These are phyloP conservation scores for Musa acuminata DNA, from an alignment of 176 grass and related monocot species.

Conservation along the genomic window DNA sequence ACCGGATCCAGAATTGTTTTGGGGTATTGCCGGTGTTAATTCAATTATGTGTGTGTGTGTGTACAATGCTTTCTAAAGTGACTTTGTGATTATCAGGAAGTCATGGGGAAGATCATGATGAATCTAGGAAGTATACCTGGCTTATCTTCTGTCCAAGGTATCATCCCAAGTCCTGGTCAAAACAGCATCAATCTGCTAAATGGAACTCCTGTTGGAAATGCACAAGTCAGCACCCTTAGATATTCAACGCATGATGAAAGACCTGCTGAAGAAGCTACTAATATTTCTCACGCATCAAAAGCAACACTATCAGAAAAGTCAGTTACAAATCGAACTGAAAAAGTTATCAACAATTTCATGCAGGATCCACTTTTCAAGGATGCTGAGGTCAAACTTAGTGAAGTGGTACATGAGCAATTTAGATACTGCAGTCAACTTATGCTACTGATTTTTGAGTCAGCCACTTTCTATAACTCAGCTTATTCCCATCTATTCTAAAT, in stretches of 20 bases:
- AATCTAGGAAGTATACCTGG: not conserved
- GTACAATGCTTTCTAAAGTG: not conserved
- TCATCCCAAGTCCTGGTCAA: constrained; percentile 10
- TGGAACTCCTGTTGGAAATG: constrained; percentile 25
- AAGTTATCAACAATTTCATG: constrained; percentile 57
- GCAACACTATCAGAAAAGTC: constrained; percentile 17
- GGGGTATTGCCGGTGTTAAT: constrained; percentile 1
- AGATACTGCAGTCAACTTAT: constrained; percentile 1
- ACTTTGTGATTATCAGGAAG: constrained; percentile 2
- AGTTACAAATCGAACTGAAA: constrained; percentile 49
- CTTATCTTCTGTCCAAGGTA: not conserved
- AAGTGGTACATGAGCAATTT: constrained; percentile 32
- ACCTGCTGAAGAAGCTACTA: constrained; percentile 15
- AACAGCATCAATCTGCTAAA: not conserved
- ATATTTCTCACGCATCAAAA: constrained; percentile 21
- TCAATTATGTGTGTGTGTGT: not conserved
- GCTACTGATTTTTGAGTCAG: not conserved
- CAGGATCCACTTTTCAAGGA: constrained; percentile 60
- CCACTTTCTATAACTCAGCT: not conserved
- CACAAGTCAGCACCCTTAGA: constrained; percentile 28
- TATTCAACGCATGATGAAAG: constrained; percentile 27
- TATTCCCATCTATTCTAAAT: not conserved
- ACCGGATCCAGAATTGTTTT: constrained; percentile 1
- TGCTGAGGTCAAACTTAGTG: constrained; percentile 21
- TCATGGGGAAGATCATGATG: constrained; percentile 1